These are phyloP conservation scores for Euphorbia schlechtendalii DNA, from an alignment of 441 rosid species.

Conservation along the genomic window DNA sequence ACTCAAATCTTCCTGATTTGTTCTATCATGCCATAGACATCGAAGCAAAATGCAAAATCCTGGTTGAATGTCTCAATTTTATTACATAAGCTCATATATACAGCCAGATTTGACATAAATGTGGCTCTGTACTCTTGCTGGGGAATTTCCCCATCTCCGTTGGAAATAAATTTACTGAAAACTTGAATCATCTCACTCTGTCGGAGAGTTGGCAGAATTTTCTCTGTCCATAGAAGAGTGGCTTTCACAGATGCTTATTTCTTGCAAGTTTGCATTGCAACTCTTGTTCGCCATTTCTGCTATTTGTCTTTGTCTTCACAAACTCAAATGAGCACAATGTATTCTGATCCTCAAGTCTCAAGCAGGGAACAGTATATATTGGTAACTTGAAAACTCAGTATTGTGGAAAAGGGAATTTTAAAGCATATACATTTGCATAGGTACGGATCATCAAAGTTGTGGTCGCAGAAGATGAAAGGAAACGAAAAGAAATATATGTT, in stretches of 20 bases:
- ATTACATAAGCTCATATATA: no score
- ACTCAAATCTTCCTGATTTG: background rate
- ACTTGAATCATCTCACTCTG: constrained; percentile 53
- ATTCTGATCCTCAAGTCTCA: background rate
- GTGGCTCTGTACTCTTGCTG: constrained; percentile 67
- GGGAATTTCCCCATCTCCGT: constrained; percentile 79
- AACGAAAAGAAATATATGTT: constrained; percentile 31
- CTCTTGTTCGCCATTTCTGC: no score
- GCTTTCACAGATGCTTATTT: constrained; percentile 41
- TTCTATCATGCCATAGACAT: background rate
- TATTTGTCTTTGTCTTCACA: no score
- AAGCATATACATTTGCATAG: constrained; percentile 2
- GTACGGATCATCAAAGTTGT: constrained; percentile 16
- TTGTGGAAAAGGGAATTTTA: constrained; percentile 21
- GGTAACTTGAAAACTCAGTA: no score
- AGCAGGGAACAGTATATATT: background rate
- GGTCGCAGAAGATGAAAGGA: constrained; percentile 11
- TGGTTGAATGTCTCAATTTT: no score
- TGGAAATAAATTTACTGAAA: constrained; percentile 56
- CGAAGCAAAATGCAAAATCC: no score
- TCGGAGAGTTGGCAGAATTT: constrained; percentile 30
- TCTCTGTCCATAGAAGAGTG: constrained; percentile 54
- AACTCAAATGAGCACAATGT: background rate
- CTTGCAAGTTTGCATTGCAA: constrained; percentile 59
- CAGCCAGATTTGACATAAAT: no score